Evolutionary conservation across 2,329 filamentous ascomycete species (phyloP), one percentile per base, ranked within the genome.

Genomic region (Ophiosphaerella herpotricha): DNA sequence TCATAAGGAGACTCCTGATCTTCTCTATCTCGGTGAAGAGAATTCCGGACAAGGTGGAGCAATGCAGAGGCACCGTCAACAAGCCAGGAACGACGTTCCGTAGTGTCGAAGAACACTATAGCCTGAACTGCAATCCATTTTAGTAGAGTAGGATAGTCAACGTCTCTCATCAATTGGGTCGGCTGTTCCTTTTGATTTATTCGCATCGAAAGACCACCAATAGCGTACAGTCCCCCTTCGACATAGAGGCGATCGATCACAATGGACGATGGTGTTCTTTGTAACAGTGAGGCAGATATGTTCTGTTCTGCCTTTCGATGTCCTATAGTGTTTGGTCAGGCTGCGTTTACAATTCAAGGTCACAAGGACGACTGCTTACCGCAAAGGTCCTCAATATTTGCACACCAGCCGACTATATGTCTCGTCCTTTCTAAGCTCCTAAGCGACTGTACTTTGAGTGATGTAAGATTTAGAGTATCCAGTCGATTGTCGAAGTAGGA

Each of bases 1-100:
- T 44, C 40, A 21, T 37, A 44, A 3, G 40, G 7, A 35, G 40
- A 44, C 21, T 49, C 39, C 4, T 11, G 4, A 18, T 48, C 46
- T 5, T n/a, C 5, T 35, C 14, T 26, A 29, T 49, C 46, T 5
- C 26, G 14, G n/a, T 44, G 34, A 18, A 49, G 39, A 4, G 46
- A 47, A 7, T 38, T 16, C 4, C 46, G 39, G 0, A 44, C 52
- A 5, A 76, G 63, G 46, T 77, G 72, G 6, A 76, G 62, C 16
- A 76, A 45, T 5, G 69, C 71, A 47, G 63, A 70, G 7, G 63
- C 58, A n/a, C 73, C 74, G 46, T 75, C 68, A 0, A 73, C 53
- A 2, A 75, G 48, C 72, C 72, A 76, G 1, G 64, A 71, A 34
- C 67, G 60, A 34, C 57, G 63, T 13, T 60, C 60, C 14, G 32